A percentile compares a stretch with the other conserved stretches of the same genome.
Conservation (phyloP, 208 protist genomes). For the Acanthamoeba lugdunensis region DNA sequence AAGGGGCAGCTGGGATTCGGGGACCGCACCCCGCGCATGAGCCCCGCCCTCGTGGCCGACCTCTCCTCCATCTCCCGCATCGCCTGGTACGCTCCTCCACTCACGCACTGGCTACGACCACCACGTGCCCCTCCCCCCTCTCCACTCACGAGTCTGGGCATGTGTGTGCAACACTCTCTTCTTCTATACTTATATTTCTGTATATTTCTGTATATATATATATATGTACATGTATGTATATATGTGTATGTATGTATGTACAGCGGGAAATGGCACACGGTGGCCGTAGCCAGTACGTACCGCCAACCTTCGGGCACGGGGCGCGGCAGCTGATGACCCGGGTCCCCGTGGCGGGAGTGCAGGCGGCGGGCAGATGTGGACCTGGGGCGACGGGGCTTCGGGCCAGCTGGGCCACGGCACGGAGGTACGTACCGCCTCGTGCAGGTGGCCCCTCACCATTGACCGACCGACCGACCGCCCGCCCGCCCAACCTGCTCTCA, state of each 20-base stretch:
- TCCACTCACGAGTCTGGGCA: too few relatives aligned
- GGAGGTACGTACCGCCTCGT: not conserved
- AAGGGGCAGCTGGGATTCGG: constrained; percentile 30
- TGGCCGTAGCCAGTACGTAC: not conserved
- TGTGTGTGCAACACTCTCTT: too few relatives aligned
- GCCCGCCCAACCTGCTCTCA: too few relatives aligned
- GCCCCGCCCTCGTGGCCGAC: not conserved
- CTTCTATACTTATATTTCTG: too few relatives aligned
- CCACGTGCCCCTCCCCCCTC: too few relatives aligned
- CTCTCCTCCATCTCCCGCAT: constrained; percentile 25
- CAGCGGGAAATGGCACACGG: constrained; percentile 41
- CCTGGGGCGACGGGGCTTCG: not conserved
- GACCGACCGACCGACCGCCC: too few relatives aligned
- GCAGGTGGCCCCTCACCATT: too few relatives aligned
- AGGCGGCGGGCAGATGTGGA: not conserved
- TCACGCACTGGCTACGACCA: too few relatives aligned
- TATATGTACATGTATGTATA: too few relatives aligned
- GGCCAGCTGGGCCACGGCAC: constrained; percentile 26
- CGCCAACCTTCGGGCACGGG: not conserved
- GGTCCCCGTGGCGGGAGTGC: not conserved
- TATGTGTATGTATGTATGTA: not conserved
- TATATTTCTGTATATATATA: too few relatives aligned
- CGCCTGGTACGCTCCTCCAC: not conserved
- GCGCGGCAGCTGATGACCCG: not conserved
- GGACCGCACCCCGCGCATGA: not conserved